Base-by-base conservation (phyloP, 2,329 filamentous ascomycete genomes). In the Colletotrichum sp. region DNA sequence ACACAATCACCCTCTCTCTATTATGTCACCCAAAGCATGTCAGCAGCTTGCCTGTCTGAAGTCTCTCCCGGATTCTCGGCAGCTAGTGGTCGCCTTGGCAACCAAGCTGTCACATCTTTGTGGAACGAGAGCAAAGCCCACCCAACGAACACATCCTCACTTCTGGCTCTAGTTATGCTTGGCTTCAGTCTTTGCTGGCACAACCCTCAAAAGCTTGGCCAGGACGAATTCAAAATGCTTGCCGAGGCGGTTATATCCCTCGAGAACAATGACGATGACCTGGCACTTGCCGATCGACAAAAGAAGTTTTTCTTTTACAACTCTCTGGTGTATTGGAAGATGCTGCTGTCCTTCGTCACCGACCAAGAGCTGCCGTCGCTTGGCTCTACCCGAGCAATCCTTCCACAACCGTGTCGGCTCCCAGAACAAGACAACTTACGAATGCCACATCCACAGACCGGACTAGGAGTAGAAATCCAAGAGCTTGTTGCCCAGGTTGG, bases 141-240 rank as follows among this genome's bases (percentile, higher is more conserved):
- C 5, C 80, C 83, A 34, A 83, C 89, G 73, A 86, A 90, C 21
- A 90, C 91, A 52, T 89, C 89, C 69, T 88, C 89, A 0, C 84
- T 92, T 12, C 79, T 92, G n/a, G 89, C 89, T 5, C 83, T 92
- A 34, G 86, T 92, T 55, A 87, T 92, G 78, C 86, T 92, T 1
- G 91, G 90, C 4, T 87, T 91, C 71, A 91, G 89, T 2, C 90
- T 90, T 7, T 89, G 88, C 43, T 92, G 91, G 91, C 90, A 92
- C 71, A 87, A 92, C 61, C 86, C 89, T 18, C 86, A 83, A 52
- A 89, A 90, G 65, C 84, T 92, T 6, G 91, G 90, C 12, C 72
- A 77, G 7, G 69, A 66, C n/a, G 65, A 73, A 10, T 73, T 73
- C 7, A 26, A 34, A 9, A 30, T 73, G 10, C 43, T 73, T n/a